phyloP scores from a whole-genome alignment of 129 eudicot genomes.

The Centrapalus pauciflorus region DNA sequence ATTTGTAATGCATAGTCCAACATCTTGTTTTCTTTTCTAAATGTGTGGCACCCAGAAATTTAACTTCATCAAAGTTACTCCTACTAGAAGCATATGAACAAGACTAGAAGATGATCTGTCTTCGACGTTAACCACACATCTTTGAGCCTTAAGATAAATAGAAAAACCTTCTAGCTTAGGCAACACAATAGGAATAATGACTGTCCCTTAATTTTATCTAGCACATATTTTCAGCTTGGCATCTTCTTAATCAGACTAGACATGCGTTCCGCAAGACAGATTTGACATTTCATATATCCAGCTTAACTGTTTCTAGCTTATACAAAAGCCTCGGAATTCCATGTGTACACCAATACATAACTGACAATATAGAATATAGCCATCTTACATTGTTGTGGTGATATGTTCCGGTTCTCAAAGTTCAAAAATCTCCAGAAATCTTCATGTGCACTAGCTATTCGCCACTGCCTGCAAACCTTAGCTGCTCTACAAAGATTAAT shows the following conservation, averaged over 20 bases:
- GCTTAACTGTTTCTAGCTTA: background rate
- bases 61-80: background rate
- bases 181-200: background rate
- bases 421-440: conserved; percentile 87
- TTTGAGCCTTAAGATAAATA: background rate
- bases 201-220: background rate
- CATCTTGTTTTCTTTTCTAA: background rate
- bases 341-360: background rate
- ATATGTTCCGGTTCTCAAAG: conserved; percentile 64
- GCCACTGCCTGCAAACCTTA: conserved; percentile 96
- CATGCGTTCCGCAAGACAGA: background rate
- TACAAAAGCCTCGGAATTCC: background rate
- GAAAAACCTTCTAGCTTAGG: background rate
- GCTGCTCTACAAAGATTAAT: conserved; percentile 83
- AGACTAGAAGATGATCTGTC: background rate
- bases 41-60: background rate
- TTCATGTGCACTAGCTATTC: conserved; percentile 87
- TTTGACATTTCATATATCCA: background rate
- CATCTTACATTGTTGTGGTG: conserved; percentile 71
- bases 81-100: background rate
- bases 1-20: background rate
- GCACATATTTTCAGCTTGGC: background rate
- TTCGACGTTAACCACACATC: background rate
- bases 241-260: background rate
- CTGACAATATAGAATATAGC: background rate